Evolutionary conservation across 129 eudicot species (phyloP).

Genomic region (Pulicaria dysenterica): DNA sequence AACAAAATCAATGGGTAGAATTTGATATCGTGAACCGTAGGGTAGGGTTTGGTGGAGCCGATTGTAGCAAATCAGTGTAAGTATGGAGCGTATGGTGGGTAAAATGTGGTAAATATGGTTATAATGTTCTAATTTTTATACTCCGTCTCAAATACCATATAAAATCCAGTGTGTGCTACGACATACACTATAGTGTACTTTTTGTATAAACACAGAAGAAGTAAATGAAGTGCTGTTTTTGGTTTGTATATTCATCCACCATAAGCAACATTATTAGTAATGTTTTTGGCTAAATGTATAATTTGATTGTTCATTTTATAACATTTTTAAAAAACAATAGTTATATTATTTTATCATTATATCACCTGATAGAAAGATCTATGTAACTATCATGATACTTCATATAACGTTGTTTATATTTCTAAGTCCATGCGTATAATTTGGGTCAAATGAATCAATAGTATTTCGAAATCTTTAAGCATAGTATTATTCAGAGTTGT

Average conservation of each 20-base stretch:
- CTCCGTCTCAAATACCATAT: constrained; percentile 17
- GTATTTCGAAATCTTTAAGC: no score
- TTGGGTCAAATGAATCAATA: no score
- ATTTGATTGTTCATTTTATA: no score
- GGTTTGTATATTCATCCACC: constrained; percentile 4
- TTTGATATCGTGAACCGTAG: constrained; percentile 63
- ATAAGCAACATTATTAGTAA: not conserved
- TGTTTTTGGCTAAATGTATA: no score
- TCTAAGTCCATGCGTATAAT: no score
- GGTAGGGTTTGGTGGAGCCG: constrained; percentile 79
- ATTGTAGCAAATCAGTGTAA: constrained; percentile 66
- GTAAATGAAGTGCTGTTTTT: constrained; percentile 21
- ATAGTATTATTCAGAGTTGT: no score
- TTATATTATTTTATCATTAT: no score
- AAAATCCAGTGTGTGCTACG: constrained; percentile 33
- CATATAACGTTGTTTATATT: not conserved
- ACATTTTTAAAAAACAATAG: no score
- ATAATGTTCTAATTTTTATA: constrained; percentile 25
- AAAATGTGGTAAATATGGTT: constrained; percentile 39
- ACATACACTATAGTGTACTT: constrained; percentile 29
- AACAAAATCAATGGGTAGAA: constrained; percentile 84
- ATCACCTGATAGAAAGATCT: no score
- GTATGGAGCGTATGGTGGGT: constrained; percentile 8
- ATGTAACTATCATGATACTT: no score
- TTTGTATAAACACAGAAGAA: constrained; percentile 41